Evolutionary conservation across 2,329 filamentous ascomycete genomes (phyloP).

Genomic region (Claviceps sp.): DNA sequence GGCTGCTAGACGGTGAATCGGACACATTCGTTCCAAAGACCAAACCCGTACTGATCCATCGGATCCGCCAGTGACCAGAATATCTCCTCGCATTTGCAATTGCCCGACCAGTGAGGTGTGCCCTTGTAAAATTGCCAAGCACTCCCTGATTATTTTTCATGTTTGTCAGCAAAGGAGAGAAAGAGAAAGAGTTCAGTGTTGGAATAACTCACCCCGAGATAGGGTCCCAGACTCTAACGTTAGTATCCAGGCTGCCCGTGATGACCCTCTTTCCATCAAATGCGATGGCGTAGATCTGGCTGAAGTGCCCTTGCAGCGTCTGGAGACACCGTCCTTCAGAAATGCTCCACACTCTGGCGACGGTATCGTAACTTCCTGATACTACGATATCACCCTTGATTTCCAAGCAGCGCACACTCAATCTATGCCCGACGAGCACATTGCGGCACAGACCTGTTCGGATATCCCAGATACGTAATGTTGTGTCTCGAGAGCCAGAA

Average conservation of each 20-base stretch:
- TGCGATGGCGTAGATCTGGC: constrained; percentile 96
- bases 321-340: constrained; percentile 86
- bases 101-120: constrained; percentile 96
- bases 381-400: constrained; percentile 95
- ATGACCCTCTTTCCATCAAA: constrained; percentile 91
- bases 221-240: constrained; percentile 93
- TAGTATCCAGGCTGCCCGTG: constrained; percentile 91
- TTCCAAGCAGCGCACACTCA: constrained; percentile 86
- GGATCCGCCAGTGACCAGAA: constrained; percentile 87
- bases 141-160: constrained; percentile 36
- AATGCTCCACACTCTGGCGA: constrained; percentile 94
- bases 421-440: constrained; percentile 86
- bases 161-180: neutral
- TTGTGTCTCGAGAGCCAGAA: constrained; percentile 90
- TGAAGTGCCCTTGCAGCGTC: constrained; percentile 87
- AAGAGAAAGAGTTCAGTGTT: neutral
- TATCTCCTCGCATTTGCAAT: constrained; percentile 88
- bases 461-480: constrained; percentile 89
- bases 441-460: constrained; percentile 77
- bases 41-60: constrained; percentile 94
- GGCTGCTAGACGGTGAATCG: constrained; percentile 86
- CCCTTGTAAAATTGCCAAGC: constrained; percentile 83
- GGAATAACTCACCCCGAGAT: constrained; percentile 53
- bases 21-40: constrained; percentile 80
- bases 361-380: constrained; percentile 97